Conservation (phyloP, 371 early-diverging fungal genomes). For the Actinomortierella ambigua region DNA sequence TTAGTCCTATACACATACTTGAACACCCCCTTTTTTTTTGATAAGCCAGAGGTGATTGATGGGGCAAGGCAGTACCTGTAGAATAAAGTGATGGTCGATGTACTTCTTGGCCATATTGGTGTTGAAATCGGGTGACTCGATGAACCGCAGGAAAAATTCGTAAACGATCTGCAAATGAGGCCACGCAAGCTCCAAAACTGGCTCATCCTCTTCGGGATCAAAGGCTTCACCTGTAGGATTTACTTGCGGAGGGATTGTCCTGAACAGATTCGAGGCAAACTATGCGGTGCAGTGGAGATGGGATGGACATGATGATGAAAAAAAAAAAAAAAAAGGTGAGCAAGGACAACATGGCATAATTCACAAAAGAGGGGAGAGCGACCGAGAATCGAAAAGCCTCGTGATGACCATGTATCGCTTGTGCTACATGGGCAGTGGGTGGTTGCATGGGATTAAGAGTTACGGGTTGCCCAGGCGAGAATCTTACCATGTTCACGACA, state of each 20-base stretch:
- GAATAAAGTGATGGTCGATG: conserved; percentile 93
- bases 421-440: no score
- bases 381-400: no score
- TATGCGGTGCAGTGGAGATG: conserved; percentile 35
- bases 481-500: conserved; percentile 87
- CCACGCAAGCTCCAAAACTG: conserved; percentile 94
- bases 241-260: conserved; percentile 92
- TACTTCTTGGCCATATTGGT: conserved; percentile 92
- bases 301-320: no score
- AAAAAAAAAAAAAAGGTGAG: no score
- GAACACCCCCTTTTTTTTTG: no score
- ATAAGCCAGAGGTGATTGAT: no score
- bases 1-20: no score
- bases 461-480: no score
- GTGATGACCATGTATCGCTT: no score
- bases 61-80: conserved; percentile 60
- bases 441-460: no score
- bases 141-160: conserved; percentile 95
- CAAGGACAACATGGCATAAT: no score
- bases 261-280: conserved; percentile 92
- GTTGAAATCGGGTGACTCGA: conserved; percentile 97
- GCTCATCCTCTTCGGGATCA: conserved; percentile 99
- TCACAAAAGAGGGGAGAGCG: no score
- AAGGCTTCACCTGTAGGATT: conserved; percentile 91
- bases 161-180: conserved; percentile 97